Evolutionary conservation across 805 yeast species (phyloP).

Genomic region (Candida succiphila): DNA sequence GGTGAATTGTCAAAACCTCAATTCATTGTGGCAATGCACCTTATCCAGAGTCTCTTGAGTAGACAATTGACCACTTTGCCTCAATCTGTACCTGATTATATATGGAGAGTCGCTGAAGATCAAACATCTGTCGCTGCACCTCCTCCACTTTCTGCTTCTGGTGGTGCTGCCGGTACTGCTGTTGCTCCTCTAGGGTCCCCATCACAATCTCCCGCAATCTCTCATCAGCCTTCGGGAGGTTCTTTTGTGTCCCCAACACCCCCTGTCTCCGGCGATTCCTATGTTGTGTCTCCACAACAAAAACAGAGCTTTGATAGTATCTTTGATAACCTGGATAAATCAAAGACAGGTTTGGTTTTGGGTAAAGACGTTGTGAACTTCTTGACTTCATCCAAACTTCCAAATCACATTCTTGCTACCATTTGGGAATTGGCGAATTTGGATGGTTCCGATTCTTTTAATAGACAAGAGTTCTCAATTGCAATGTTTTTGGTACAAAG

Average conservation of each 20-base stretch:
- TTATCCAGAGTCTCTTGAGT: conserved; percentile 72
- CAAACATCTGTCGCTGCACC: neutral
- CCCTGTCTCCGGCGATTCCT: conserved; percentile 27
- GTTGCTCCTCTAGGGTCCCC: conserved; percentile 8
- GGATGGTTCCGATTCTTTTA: conserved; percentile 74
- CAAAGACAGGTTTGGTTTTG: conserved; percentile 49
- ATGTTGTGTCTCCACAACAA: conserved; percentile 63
- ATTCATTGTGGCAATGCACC: conserved; percentile 89
- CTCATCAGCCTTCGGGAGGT: conserved; percentile 2
- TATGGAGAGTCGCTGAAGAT: conserved; percentile 21
- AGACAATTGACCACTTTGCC: conserved; percentile 41
- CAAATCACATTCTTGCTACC: conserved; percentile 75
- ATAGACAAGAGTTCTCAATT: conserved; percentile 76
- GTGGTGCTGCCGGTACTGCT: conserved; percentile 6
- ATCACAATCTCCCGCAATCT: conserved; percentile 6
- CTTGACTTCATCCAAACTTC: conserved; percentile 77
- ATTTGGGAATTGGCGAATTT: conserved; percentile 95
- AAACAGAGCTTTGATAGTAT: conserved; percentile 70
- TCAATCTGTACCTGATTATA: conserved; percentile 19
- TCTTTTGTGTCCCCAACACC: conserved; percentile 9
- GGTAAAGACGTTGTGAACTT: conserved; percentile 83
- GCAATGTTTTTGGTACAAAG: conserved; percentile 91
- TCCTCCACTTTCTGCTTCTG: neutral
- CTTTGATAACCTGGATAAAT: conserved; percentile 69
- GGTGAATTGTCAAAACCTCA: conserved; percentile 70